Conservation (phyloP, 371 early-diverging fungal genomes). For the Mortierella sp. region DNA sequence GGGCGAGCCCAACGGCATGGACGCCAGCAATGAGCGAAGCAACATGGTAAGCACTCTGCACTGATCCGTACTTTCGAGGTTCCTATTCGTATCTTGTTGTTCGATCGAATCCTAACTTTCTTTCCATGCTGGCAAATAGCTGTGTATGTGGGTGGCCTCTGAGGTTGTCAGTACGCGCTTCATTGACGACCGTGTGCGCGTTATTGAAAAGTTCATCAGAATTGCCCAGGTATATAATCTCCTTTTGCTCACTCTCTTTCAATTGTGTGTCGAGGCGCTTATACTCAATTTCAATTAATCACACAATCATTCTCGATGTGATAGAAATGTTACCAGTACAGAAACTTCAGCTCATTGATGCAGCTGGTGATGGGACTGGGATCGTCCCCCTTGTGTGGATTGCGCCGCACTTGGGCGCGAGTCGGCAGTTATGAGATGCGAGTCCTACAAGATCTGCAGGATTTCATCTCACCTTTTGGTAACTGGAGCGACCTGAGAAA, state of each 20-base stretch:
- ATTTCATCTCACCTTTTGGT: conserved; percentile 67
- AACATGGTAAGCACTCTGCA: conserved; percentile 32
- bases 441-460: conserved; percentile 65
- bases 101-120: neutral
- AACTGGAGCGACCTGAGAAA: conserved; percentile 72
- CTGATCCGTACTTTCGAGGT: neutral
- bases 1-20: conserved; percentile 30
- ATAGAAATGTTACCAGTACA: conserved; percentile 71
- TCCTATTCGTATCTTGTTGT: neutral
- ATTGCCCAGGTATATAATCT: conserved; percentile 67
- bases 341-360: conserved; percentile 71
- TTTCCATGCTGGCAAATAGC: conserved; percentile 4
- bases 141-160: conserved; percentile 73
- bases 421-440: conserved; percentile 63
- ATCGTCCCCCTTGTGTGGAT: conserved; percentile 64
- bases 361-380: conserved; percentile 72
- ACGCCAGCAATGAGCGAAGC: conserved; percentile 48
- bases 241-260: neutral
- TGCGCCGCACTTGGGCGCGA: conserved; percentile 68
- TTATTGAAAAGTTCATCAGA: conserved; percentile 81
- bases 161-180: conserved; percentile 73
- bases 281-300: neutral
- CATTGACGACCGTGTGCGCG: conserved; percentile 69
- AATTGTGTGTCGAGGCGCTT: too few species aligned
- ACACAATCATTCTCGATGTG: neutral